Base-by-base conservation (phyloP, 257 asterid species). In the Ilex aquifolium region DNA sequence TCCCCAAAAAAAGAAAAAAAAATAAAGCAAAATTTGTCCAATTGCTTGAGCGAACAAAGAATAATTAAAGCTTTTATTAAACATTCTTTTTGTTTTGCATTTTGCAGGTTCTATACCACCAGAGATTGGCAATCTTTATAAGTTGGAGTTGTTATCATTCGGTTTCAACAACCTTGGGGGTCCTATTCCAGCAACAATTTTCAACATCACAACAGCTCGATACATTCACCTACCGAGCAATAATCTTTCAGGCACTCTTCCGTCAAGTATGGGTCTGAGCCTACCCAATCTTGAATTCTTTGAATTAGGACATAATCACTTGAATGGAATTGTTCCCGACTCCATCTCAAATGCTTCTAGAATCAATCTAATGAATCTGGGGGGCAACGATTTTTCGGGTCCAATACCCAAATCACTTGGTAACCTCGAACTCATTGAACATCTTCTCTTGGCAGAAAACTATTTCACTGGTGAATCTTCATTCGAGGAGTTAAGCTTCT, bases 381-480 rank as follows among this genome's bases (percentile, higher is more conserved):
- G n/a, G n/a, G n/a, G n/a, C n/a, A n/a, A n/a, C n/a, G n/a, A n/a
- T n/a, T n/a, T n/a, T n/a, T 65, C 65, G 1, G 81, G 88, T 32
- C 27, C 13, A 1, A 57, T 82, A 61, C 88, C 85, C 2, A 56
- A 27, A 36, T 73, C 82, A 2, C 58, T 79, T 57, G 85, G 79
- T 17, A 50, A 74, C 13, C 61, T 82, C 30, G 64, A 46, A 46
- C 49, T 63, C 44, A 60, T 82, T 21, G 69, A 76, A 31, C 31
- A 44, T 16, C 73, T 82, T 16, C 64, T 63, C 58, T 60, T 81
- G 63, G 55, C 44, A 3, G 54, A 13, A 53, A 81, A 77, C 72
- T 63, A 70, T 50, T 65, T 81, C 52, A 77, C 64, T 13, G 63
- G 40, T 32, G 66, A 69, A 6, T 7, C 52, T 46, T 14, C 54